Base-by-base conservation (phyloP, 768 basidiomycete genomes). In the Agrocybe pediades region DNA sequence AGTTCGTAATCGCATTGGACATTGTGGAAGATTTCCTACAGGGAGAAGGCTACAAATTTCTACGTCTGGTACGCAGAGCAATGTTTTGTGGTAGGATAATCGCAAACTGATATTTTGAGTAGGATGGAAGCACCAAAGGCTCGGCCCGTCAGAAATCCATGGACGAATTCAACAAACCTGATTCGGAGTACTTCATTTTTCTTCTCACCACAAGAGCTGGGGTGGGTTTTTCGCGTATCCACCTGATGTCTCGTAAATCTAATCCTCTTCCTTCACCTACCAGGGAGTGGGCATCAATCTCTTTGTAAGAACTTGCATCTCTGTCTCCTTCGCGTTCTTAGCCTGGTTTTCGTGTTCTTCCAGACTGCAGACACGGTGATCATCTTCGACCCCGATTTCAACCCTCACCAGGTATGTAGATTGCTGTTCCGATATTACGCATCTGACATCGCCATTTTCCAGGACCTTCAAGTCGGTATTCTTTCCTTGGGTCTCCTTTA, bases 311-410 rank as follows among this genome's bases (percentile, higher is more conserved):
- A 44, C 51, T 11, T 33, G 23, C 9, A 42, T 2, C 29, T 24
- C 20, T 27, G 29, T 9, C 17, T 6, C 23, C 7, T 2, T 11
- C 16, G n/a, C 25, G 11, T 21, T 44, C 16, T 53, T 30, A n/a
- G n/a, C n/a, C 48, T 25, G 49, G 40, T 49, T 51, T 48, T 27
- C 25, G 48, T 40, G 57, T 9, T 74, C 75, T 30, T 4, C 9
- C 81, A 88, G 75, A 90, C 86, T 7, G 95, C 96, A 17, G 96
- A 98, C 67, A 96, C 95, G 0, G 94, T 95, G 24, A 88, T 94
- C 41, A 87, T 94, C 50, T 92, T 87, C 61, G 96, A 99, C 65
- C 94, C 95, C 0, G 97, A 99, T 73, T 99, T 95, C 70, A 99
- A 99, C 64, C 96, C 96, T n/a, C 94, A 97, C 71, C 90, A 90